Evolutionary conservation across 164 flowering plant genomes (phyloP).

Genomic region (Kalanchoe fedtschenkoi): DNA sequence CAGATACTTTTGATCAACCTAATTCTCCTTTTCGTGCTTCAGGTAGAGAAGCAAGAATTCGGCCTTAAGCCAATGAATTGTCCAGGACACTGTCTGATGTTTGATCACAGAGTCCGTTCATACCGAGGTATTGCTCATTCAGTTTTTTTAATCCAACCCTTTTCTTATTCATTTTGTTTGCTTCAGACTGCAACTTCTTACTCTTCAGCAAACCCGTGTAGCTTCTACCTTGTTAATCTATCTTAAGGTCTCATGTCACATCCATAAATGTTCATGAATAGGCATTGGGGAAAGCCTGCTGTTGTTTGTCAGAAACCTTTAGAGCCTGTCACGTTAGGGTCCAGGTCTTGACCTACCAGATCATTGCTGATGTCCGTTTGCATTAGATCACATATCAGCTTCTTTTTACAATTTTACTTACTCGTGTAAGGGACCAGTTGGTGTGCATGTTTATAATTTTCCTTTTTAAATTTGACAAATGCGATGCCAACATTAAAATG

Average conservation of each 20-base stretch:
- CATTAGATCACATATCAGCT: background rate
- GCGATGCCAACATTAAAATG: too few species aligned
- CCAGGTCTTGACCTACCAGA: too few species aligned
- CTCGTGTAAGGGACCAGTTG: background rate
- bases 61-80: constrained; percentile 99
- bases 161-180: background rate
- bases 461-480: too few species aligned
- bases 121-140: constrained; percentile 55
- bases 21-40: constrained; percentile 14
- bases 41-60: constrained; percentile 96
- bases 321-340: too few species aligned
- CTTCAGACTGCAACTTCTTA: too few species aligned
- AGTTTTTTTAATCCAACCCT: background rate
- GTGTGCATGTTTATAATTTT: background rate
- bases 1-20: background rate
- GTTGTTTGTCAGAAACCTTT: too few species aligned
- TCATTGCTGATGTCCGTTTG: too few species aligned
- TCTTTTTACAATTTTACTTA: background rate
- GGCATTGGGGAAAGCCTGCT: too few species aligned
- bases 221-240: too few species aligned
- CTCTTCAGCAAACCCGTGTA: too few species aligned
- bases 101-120: constrained; percentile 91
- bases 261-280: too few species aligned
- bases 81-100: constrained; percentile 95
- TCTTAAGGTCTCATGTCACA: too few species aligned